Conservation (phyloP, 2,329 filamentous ascomycete genomes). For the Ophiobolus disseminans region DNA sequence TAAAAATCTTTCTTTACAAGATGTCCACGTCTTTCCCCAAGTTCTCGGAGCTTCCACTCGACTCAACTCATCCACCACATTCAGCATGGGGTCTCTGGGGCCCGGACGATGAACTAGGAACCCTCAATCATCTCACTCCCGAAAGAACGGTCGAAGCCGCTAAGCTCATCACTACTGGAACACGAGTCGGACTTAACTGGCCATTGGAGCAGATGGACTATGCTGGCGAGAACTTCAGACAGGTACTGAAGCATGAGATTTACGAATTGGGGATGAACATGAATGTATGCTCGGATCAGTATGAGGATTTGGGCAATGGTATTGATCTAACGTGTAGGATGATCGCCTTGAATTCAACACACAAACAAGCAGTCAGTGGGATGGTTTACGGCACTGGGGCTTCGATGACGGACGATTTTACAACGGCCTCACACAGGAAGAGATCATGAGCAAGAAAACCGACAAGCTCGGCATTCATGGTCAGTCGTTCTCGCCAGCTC, state of each 20-base stretch:
- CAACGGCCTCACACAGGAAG: slow-evolving; percentile 25
- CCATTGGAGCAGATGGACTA: slow-evolving; percentile 31
- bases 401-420: slow-evolving; percentile 32
- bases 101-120: slow-evolving; percentile 27
- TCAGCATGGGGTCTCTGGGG: slow-evolving; percentile 34
- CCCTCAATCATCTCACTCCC: slow-evolving; percentile 28
- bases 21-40: slow-evolving; percentile 29
- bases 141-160: slow-evolving; percentile 28
- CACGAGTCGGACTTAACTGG: slow-evolving; percentile 30
- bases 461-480: slow-evolving; percentile 26
- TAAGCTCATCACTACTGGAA: slow-evolving; percentile 26
- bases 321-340: slow-evolving; percentile 15
- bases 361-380: slow-evolving; percentile 64
- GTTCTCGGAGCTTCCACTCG: slow-evolving; percentile 30
- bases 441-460: slow-evolving; percentile 24
- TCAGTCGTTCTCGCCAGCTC: neutral
- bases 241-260: slow-evolving; percentile 31
- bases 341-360: slow-evolving; percentile 61
- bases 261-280: slow-evolving; percentile 29
- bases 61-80: slow-evolving; percentile 27
- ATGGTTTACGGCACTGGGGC: slow-evolving; percentile 40
- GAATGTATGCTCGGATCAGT: slow-evolving; percentile 19
- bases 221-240: slow-evolving; percentile 23
- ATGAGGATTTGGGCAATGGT: neutral
- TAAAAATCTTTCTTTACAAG: neutral